Evolutionary conservation across 2,329 filamentous ascomycete species (phyloP), one percentile per base, ranked within the genome.

Genomic region (Alternaria gansuensis): DNA sequence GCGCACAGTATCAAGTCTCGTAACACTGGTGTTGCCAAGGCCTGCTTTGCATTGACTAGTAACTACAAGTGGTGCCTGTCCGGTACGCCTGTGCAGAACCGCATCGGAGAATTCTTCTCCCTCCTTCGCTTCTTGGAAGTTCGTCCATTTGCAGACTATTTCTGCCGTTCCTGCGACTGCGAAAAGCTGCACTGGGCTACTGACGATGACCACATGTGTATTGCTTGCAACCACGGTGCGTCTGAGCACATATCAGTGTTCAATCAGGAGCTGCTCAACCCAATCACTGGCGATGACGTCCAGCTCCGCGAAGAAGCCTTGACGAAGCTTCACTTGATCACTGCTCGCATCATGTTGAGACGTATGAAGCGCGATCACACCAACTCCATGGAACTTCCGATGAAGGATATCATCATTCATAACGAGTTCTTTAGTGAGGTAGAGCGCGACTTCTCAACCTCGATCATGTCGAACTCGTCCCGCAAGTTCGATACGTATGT

Each of bases 81-180:
- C 14, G 95, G 95, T 8, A 99, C 95, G 1, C 95, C 95, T 0
- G 87, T 99, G 1, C 95, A 99, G 77, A 99, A 98, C 73, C 90
- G 94, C 52, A 98, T 98, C 65, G 94, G 95, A 71, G 94, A 98
- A 76, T 96, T 97, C 77, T 97, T 98, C 79, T 98, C 94, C 0
- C 82, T 98, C 23, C 83, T 99, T 55, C 90, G 95, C 2, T 99
- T 99, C 77, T 85, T 99, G 29, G 90, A 97, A 75, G 84, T 97
- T 34, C 85, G 86, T 8, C 94, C 94, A 0, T 98, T 97, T 76
- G 90, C 94, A 7, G 93, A 92, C 65, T 99, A 99, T 75, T 90
- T 97, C 65, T 99, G 95, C 83, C 95, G 94, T 75, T 84, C 87
- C 57, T 99, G 95, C 74, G 76, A 84, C 4, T 99, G 95, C 76